These are phyloP conservation scores for Schizopora paradoxa DNA, from an alignment of 1,284 basidiomycete genomes.

Conservation along the genomic window DNA sequence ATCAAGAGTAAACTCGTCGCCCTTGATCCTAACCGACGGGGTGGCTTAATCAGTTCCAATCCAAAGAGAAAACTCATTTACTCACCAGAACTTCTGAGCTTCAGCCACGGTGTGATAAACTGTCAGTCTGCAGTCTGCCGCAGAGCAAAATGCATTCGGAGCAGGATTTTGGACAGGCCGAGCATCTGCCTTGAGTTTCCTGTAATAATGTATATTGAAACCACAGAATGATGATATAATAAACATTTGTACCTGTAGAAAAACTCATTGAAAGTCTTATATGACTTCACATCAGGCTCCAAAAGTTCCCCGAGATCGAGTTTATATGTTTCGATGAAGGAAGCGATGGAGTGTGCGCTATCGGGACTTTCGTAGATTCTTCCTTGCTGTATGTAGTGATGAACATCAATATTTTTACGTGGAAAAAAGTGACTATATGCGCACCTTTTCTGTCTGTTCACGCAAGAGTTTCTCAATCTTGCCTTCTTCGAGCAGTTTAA, in stretches of 20 bases:
- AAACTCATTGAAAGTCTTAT: conserved; percentile 79
- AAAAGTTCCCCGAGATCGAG: conserved; percentile 61
- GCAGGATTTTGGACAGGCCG: conserved; percentile 63
- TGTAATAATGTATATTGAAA: conserved; percentile 14
- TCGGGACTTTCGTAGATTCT: conserved; percentile 48
- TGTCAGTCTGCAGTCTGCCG: conserved; percentile 72
- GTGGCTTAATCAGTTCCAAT: neutral
- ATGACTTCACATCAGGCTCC: conserved; percentile 55
- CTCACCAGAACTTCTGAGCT: conserved; percentile 65
- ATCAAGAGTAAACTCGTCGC: conserved; percentile 64
- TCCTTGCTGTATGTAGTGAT: conserved; percentile 37
- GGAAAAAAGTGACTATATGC: neutral
- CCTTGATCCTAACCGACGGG: conserved; percentile 59
- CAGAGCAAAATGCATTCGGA: conserved; percentile 50
- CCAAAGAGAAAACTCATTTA: neutral
- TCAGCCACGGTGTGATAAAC: conserved; percentile 57
- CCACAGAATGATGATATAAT: neutral
- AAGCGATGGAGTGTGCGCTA: conserved; percentile 58
- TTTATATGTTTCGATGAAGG: conserved; percentile 71
- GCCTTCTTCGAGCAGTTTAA: conserved; percentile 49
- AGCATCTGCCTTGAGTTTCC: conserved; percentile 59
- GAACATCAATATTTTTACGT: neutral
- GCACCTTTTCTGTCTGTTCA: conserved; percentile 62
- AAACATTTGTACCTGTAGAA: conserved; percentile 46
- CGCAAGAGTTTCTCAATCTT: conserved; percentile 55